Percentiles rank a stretch among this genome's conserved stretches.
Evolutionary conservation across 441 rosid species (phyloP).

Genomic region (Kokia cookei): DNA sequence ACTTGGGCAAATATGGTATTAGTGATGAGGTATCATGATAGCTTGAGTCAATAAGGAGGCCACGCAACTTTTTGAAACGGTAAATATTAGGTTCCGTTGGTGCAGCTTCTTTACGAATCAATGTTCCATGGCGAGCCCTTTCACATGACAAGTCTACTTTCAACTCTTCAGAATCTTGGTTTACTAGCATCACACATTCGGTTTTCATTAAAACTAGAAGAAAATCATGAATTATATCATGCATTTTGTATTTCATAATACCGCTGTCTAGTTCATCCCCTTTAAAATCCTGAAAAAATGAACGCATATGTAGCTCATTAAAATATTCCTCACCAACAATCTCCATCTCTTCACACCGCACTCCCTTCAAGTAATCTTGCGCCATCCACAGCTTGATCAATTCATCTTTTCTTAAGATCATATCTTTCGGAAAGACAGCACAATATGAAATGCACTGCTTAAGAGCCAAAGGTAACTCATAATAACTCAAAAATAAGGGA

Average conservation of each 20-base stretch:
- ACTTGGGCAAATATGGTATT: background rate
- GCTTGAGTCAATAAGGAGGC: background rate
- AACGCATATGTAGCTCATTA: background rate
- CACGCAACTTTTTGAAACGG: background rate
- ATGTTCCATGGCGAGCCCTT: background rate
- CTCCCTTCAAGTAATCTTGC: slow-evolving; percentile 3
- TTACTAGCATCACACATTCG: background rate
- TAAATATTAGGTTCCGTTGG: background rate
- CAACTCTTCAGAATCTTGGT: background rate
- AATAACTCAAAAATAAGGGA: background rate
- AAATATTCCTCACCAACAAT: slow-evolving; percentile 2
- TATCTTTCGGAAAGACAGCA: slow-evolving; percentile 1
- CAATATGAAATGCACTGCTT: slow-evolving; percentile 6
- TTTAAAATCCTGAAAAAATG: background rate
- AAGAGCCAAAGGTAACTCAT: slow-evolving; percentile 1
- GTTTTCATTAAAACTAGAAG: background rate
- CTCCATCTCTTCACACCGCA: background rate
- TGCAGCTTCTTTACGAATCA: background rate
- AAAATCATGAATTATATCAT: slow-evolving; percentile 6
- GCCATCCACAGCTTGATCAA: slow-evolving; percentile 17
- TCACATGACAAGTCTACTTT: background rate
- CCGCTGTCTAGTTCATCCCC: background rate
- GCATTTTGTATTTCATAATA: background rate
- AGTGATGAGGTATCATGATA: background rate
- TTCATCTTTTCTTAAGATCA: background rate